Conservation (phyloP, 306 rosid species). For the Cicer pinnatifidum region DNA sequence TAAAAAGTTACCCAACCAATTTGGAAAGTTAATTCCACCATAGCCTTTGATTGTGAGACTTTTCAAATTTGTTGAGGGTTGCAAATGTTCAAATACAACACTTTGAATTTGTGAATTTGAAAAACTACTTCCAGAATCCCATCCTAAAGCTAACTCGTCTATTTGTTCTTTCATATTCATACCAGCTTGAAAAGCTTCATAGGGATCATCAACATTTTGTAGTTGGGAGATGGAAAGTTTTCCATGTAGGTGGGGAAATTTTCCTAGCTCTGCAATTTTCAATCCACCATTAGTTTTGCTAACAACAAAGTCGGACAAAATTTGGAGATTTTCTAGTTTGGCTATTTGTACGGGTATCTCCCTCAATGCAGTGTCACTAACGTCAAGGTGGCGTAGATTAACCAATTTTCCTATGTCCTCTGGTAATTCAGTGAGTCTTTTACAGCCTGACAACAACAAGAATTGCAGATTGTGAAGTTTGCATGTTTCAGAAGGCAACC, state of each 20-base stretch:
- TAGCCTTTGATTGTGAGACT: constrained; percentile 20
- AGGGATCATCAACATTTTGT: constrained; percentile 24
- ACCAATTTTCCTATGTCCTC: constrained; percentile 11
- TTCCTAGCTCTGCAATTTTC: neutral
- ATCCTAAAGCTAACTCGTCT: constrained; percentile 1
- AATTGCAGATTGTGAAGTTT: constrained; percentile 41
- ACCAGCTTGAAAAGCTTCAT: neutral
- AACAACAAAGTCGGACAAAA: constrained; percentile 20
- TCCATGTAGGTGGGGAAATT: neutral
- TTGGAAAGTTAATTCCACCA: constrained; percentile 33
- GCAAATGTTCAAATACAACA: constrained; percentile 26
- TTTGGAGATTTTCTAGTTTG: constrained; percentile 9
- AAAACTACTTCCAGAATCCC: neutral
- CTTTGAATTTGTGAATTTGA: neutral
- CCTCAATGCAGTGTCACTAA: neutral
- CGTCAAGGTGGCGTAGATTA: neutral
- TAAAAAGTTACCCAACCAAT: neutral
- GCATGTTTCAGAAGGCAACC: constrained; percentile 31
- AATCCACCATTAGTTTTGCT: neutral
- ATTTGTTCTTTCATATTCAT: constrained; percentile 18
- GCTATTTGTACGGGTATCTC: constrained; percentile 18
- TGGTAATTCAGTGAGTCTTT: neutral
- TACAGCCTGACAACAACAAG: constrained; percentile 21
- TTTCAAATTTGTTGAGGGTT: constrained; percentile 28
- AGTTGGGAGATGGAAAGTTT: constrained; percentile 23